Evolutionary conservation across 2,329 filamentous ascomycete genomes (phyloP), one percentile per base, ranked within the genome.

Genomic region (Pyrenochaeta sp.): DNA sequence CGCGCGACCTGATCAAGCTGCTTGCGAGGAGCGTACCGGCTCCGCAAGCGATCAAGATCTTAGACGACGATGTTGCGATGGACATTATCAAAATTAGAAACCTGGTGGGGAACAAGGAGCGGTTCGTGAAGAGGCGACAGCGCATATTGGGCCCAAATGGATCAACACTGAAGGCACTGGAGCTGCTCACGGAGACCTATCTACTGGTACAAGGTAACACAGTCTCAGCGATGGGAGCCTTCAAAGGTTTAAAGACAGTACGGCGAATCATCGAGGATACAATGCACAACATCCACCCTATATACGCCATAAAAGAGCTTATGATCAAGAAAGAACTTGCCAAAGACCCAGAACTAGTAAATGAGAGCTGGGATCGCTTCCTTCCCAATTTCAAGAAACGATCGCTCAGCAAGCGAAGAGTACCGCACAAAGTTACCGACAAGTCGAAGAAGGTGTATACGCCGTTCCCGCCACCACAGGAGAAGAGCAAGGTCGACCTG

Each of bases 401-500:
- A 73, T 94, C 90, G 54, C 85, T 98, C 65, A 93, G 88, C 81
- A 93, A 93, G 82, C 86, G 95, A 66, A 87, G 88, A 67, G 88
- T 89, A 69, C 96, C 95, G 0, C 87, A 87, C 83, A 92, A 91
- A 73, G 89, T 99, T 75, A 92, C 87, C 52, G 93, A 99, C 83
- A 99, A 99, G 86, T 80, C 83, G 75, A 96, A 94, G 86, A 98
- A 97, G 86, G 80, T 84, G 12, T 99, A 97, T 84, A 99, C 96
- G 65, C 94, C 95, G 9, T 99, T 99, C 88, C 95, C 95, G 48
- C 95, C 95, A 6, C 87, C 93, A 43, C 93, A 93, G 66, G 94
- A 99, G 85, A 97, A 97, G 91, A 97, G 93, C 87, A 99, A 98
- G 87, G 87, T 99, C 70, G 95, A 99, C 80, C 81, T 93, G 79